phyloP scores from a whole-genome alignment of 768 basidiomycete species.

The Clitopilus passeckerianus region DNA sequence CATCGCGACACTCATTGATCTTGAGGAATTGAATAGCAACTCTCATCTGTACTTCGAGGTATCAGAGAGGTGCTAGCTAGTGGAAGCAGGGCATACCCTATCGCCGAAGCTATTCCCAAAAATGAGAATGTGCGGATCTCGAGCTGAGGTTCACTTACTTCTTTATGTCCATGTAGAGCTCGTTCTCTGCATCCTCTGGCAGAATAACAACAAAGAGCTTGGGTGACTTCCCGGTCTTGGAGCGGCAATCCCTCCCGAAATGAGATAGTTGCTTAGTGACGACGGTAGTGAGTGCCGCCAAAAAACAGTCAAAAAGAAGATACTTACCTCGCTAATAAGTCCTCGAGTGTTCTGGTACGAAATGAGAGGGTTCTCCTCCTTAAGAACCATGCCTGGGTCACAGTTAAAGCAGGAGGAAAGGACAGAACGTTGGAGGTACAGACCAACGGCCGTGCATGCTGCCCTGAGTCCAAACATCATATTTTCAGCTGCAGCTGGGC shows the following conservation, averaged over 20 bases:
- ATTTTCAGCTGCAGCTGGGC: conserved; percentile 30
- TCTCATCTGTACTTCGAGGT: conserved; percentile 44
- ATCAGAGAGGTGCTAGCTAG: not conserved
- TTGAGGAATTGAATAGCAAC: conserved; percentile 81
- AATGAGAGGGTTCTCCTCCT: conserved; percentile 39
- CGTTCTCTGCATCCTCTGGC: conserved; percentile 61
- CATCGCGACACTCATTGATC: conserved; percentile 52
- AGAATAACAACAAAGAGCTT: conserved; percentile 63
- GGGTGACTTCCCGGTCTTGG: conserved; percentile 35
- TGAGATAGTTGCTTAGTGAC: conserved; percentile 35
- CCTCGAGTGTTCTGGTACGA: conserved; percentile 58
- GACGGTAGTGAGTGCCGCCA: no score
- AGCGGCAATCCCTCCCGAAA: conserved; percentile 41
- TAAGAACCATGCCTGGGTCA: conserved; percentile 55
- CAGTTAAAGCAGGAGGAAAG: conserved; percentile 12
- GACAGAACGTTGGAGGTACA: conserved; percentile 16
- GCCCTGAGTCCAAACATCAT: conserved; percentile 48
- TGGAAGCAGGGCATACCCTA: conserved; percentile 13
- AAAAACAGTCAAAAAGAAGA: not conserved
- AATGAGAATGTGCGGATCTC: not conserved
- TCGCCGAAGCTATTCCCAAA: conserved; percentile 59
- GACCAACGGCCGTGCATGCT: conserved; percentile 54
- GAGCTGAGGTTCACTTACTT: conserved; percentile 44
- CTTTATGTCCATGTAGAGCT: conserved; percentile 74
- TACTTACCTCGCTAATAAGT: conserved; percentile 34